A percentile compares a stretch with the other conserved stretches of the same genome.
Evolutionary conservation across 2,329 filamentous ascomycete species (phyloP).

Genomic region (Microsporum canis): DNA sequence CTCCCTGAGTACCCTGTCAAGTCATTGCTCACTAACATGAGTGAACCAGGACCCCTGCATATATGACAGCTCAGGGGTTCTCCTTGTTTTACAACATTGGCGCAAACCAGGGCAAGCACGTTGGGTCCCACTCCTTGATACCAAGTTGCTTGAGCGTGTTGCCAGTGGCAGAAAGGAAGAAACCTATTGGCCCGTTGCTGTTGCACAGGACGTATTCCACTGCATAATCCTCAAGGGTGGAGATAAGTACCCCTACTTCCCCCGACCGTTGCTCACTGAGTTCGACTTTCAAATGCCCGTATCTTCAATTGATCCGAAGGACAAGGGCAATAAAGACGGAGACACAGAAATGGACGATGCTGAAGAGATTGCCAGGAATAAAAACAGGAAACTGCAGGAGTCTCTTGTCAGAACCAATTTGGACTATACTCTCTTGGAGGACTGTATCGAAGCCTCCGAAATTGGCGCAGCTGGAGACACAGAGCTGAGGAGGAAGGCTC

Average conservation of each 20-base stretch:
- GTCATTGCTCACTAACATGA: constrained; percentile 8
- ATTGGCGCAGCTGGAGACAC: constrained; percentile 53
- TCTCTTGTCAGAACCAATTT: constrained; percentile 64
- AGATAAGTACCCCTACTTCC: constrained; percentile 87
- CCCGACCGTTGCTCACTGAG: constrained; percentile 75
- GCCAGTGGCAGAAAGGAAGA: constrained; percentile 78
- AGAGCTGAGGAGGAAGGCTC: constrained; percentile 58
- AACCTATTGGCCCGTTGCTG: constrained; percentile 88
- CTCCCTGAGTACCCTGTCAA: neutral
- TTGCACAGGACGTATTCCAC: constrained; percentile 84
- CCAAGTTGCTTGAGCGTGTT: constrained; percentile 67
- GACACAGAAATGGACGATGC: constrained; percentile 28
- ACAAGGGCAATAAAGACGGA: constrained; percentile 27
- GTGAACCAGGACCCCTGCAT: constrained; percentile 70
- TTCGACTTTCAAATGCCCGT: constrained; percentile 86
- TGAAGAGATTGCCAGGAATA: constrained; percentile 39
- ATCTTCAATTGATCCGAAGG: constrained; percentile 41
- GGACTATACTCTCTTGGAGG: constrained; percentile 60
- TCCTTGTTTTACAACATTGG: constrained; percentile 86
- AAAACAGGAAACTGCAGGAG: constrained; percentile 59
- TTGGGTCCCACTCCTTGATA: constrained; percentile 91
- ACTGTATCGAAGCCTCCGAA: constrained; percentile 58
- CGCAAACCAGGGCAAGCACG: constrained; percentile 69
- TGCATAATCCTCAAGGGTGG: constrained; percentile 98
- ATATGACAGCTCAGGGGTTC: constrained; percentile 82